These are phyloP conservation scores for Aspergillus conjunctus DNA, from an alignment of 495 filamentous ascomycete genomes.

Conservation along the genomic window DNA sequence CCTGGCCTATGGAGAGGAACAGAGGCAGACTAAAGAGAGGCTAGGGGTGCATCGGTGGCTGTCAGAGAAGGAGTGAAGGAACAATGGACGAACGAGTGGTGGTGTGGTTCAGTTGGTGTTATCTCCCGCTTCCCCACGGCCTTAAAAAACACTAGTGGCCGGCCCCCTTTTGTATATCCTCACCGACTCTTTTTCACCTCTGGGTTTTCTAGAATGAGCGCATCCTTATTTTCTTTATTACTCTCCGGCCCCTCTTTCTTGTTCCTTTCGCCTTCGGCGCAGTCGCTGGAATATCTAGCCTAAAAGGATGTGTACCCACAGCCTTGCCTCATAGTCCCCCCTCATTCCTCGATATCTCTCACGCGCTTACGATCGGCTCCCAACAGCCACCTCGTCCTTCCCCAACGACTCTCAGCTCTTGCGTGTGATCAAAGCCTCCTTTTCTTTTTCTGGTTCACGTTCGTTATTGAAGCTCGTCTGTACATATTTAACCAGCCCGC, in stretches of 20 bases:
- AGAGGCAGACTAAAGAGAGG: background rate
- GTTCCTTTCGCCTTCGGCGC: background rate
- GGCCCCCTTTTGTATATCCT: conserved; percentile 16
- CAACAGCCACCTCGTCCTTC: conserved; percentile 12
- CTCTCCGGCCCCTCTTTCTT: background rate
- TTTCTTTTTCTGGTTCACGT: background rate
- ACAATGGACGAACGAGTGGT: background rate
- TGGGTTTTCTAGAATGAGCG: conserved; percentile 11
- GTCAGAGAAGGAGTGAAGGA: conserved; percentile 3
- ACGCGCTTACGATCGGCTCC: conserved; percentile 25
- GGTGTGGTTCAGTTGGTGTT: background rate
- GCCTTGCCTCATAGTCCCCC: conserved; percentile 2
- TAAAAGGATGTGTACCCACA: background rate
- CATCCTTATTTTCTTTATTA: background rate
- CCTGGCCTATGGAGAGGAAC: background rate
- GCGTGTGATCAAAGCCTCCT: conserved; percentile 8
- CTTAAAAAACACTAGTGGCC: conserved; percentile 13
- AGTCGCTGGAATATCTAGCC: background rate
- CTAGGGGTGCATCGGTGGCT: background rate
- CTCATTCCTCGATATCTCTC: background rate
- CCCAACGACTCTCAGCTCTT: conserved; percentile 10
- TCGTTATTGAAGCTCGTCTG: background rate
- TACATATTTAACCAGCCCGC: background rate
- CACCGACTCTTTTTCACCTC: conserved; percentile 26
- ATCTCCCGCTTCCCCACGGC: conserved; percentile 9